phyloP scores from a whole-genome alignment of 2,329 filamentous ascomycete species.

The Thelonectria olida region DNA sequence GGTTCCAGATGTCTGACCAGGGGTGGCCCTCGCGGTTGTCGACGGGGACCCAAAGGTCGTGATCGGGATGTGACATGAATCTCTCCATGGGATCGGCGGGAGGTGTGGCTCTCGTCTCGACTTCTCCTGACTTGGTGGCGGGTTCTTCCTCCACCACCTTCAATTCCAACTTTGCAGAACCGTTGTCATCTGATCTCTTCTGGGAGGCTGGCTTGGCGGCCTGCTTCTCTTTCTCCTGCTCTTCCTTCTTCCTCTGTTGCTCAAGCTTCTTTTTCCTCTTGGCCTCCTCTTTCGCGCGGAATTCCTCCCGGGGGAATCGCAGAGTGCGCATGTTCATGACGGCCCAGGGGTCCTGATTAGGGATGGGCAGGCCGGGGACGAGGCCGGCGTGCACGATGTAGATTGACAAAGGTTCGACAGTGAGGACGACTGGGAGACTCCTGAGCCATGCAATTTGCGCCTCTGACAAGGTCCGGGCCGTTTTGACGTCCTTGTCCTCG shows the following conservation, averaged over 20 bases:
- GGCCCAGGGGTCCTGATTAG: slow-evolving; percentile 77
- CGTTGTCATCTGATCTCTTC: slow-evolving; percentile 17
- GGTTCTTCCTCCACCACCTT: not conserved
- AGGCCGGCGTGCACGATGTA: slow-evolving; percentile 87
- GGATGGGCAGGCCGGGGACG: slow-evolving; percentile 76
- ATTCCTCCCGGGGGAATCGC: slow-evolving; percentile 58
- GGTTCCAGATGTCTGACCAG: slow-evolving; percentile 74
- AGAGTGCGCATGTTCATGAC: slow-evolving; percentile 95
- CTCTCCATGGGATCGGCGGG: slow-evolving; percentile 11
- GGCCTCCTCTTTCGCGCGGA: slow-evolving; percentile 47
- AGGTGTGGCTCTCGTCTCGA: not conserved
- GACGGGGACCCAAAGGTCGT: slow-evolving; percentile 47
- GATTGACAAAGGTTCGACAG: slow-evolving; percentile 71
- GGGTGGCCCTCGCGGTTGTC: slow-evolving; percentile 63
- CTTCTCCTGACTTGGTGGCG: not conserved
- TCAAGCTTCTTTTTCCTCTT: slow-evolving; percentile 16
- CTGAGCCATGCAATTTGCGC: slow-evolving; percentile 76
- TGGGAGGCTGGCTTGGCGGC: slow-evolving; percentile 28
- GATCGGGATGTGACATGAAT: slow-evolving; percentile 37
- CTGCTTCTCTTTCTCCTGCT: slow-evolving; percentile 33
- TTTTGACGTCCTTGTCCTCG: slow-evolving; percentile 57
- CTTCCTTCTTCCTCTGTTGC: slow-evolving; percentile 36
- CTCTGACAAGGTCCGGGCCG: slow-evolving; percentile 60
- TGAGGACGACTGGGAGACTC: slow-evolving; percentile 79
- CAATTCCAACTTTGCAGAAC: not conserved